Conservation (phyloP, 495 filamentous ascomycete species). For the Penicillium desertorum region DNA sequence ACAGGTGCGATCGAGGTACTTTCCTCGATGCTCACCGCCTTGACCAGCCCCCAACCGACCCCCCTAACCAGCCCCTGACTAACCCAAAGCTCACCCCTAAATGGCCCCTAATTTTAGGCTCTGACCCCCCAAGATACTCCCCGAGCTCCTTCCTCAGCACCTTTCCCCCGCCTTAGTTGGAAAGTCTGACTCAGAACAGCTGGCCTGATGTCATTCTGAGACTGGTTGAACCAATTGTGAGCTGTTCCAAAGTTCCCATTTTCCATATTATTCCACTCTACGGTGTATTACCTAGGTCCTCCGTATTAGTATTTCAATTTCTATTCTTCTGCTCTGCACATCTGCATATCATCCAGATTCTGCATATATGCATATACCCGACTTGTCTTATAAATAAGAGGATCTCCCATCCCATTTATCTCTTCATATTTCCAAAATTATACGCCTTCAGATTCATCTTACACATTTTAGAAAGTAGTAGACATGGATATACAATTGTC, state of each 20-base stretch:
- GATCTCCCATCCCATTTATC: conserved; percentile 25
- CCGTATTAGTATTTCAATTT: too few species aligned
- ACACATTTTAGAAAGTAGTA: background rate
- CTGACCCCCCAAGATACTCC: background rate
- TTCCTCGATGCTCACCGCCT: background rate
- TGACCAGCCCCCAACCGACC: background rate
- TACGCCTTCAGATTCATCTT: conserved; percentile 3
- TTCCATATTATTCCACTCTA: background rate
- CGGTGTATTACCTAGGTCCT: too few species aligned
- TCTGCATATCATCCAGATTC: background rate
- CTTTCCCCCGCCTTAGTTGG: background rate
- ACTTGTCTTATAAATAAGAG: conserved; percentile 7
- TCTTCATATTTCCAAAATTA: conserved; percentile 7
- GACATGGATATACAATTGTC: background rate
- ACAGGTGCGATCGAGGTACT: conserved; percentile 1
- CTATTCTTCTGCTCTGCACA: background rate
- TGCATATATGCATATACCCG: conserved; percentile 3
- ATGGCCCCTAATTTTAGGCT: background rate
- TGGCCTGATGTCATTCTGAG: conserved; percentile 32
- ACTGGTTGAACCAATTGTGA: conserved; percentile 14
- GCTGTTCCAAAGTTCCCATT: conserved; percentile 14
- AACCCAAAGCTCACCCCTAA: too few species aligned
- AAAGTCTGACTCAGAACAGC: conserved; percentile 8
- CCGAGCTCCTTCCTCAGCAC: background rate
- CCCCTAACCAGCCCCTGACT: background rate